A percentile compares a stretch with the other conserved stretches of the same genome.
Evolutionary conservation across 2,329 filamentous ascomycete species (phyloP).

Genomic region (Alternaria sp.): DNA sequence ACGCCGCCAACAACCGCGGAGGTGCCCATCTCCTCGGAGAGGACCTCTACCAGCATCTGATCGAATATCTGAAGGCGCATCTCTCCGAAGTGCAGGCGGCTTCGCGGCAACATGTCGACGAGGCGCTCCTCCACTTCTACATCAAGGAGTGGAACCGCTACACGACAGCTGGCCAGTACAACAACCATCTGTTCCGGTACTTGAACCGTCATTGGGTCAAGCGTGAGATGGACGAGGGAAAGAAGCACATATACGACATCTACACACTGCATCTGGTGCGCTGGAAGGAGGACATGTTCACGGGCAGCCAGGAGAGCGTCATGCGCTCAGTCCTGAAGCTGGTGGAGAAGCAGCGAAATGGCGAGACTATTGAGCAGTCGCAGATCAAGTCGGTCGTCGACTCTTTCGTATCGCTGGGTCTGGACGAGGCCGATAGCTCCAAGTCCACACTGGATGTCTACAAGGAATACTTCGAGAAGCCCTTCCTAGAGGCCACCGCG

Average conservation of each 20-base stretch:
- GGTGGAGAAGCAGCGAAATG: conserved; percentile 95
- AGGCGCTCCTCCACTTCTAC: conserved; percentile 89
- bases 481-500: conserved; percentile 85
- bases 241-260: conserved; percentile 97
- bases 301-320: conserved; percentile 80
- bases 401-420: conserved; percentile 89
- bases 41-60: conserved; percentile 91
- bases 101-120: conserved; percentile 83
- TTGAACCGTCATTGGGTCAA: conserved; percentile 99
- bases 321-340: conserved; percentile 95
- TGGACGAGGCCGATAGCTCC: conserved; percentile 90
- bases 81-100: conserved; percentile 72
- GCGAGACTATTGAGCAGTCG: conserved; percentile 94
- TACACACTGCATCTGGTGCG: conserved; percentile 96
- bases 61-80: conserved; percentile 80
- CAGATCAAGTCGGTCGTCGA: conserved; percentile 98
- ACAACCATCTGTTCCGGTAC: conserved; percentile 95
- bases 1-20: conserved; percentile 69
- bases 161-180: conserved; percentile 94
- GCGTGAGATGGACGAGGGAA: conserved; percentile 97
- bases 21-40: conserved; percentile 95
- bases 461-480: conserved; percentile 87
- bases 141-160: conserved; percentile 97
- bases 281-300: conserved; percentile 92
- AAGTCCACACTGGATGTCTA: conserved; percentile 97